Base-by-base conservation (phyloP, 345 rosid species). In the Adansonia digitata region DNA sequence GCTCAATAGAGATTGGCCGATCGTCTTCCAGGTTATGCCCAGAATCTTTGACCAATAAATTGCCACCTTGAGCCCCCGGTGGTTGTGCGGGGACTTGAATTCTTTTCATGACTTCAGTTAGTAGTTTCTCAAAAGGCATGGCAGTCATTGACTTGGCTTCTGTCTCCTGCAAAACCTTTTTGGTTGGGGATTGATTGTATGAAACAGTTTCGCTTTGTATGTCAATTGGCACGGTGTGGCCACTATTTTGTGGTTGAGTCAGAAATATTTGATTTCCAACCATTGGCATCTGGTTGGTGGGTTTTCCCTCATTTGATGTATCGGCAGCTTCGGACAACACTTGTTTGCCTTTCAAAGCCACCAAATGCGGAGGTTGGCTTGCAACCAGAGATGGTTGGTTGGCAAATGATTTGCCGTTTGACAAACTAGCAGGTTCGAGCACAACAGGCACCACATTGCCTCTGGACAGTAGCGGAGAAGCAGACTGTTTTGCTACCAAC, bases 1-100 rank as follows among this genome's bases (percentile, higher is more conserved):
- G 62, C 82, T 90, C 96, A 31, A 88, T 80, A 34, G 87, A 85
- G 73, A 92, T 86, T 49, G 93, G 85, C 72, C 81, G 88, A 81
- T 85, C 90, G 2, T 85, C 86, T 18, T 80, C 84, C 2, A 46
- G 46, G 31, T 53, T 63, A 37, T 75, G 69, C 74, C 70, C 68
- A 3, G 76, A 77, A 53, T 64, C 75, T 59, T 68, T 53, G 65
- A 56, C 49, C 7, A n/a, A 15, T 10, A 72, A 56, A 56, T 70
- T 69, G 35, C 73, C 74, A 42, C 77, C 55, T 74, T 84, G 72
- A n/a, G 71, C 69, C 40, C 79, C 84, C 43, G 40, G 78, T 75
- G 84, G 83, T 13, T 79, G 79, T 22, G 80, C 43, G 37, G 87
- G 84, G 31, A 53, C 77, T 79, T 84, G 84, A 75, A 77, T 71